Conservation (phyloP, 2,329 filamentous ascomycete genomes). For the Didymosphaeria variabile region DNA sequence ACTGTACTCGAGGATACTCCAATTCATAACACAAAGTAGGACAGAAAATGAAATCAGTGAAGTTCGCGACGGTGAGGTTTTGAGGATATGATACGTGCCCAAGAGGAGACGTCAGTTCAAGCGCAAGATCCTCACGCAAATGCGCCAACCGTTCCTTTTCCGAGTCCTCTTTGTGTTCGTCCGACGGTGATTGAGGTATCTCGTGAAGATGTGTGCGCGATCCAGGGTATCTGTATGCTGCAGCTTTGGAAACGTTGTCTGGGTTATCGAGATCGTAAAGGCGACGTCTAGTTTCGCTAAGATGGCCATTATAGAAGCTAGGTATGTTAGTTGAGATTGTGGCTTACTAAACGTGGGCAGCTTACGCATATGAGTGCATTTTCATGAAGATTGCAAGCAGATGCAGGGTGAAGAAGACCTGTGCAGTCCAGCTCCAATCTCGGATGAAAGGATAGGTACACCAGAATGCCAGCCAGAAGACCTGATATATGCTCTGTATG, state of each 20-base stretch:
- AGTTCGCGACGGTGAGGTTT: slow-evolving; percentile 86
- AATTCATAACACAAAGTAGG: slow-evolving; percentile 98
- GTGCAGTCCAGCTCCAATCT: slow-evolving; percentile 95
- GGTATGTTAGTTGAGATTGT: slow-evolving; percentile 12
- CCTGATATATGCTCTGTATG: slow-evolving; percentile 84
- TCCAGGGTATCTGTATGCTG: slow-evolving; percentile 77
- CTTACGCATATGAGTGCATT: slow-evolving; percentile 88
- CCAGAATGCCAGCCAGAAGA: slow-evolving; percentile 82
- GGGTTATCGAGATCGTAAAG: slow-evolving; percentile 82
- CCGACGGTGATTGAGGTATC: slow-evolving; percentile 55
- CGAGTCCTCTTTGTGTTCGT: slow-evolving; percentile 55
- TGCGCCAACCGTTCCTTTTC: slow-evolving; percentile 61
- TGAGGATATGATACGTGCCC: slow-evolving; percentile 89
- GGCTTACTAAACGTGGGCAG: not conserved
- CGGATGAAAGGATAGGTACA: slow-evolving; percentile 81
- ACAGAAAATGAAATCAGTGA: slow-evolving; percentile 85
- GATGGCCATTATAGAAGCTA: slow-evolving; percentile 92
- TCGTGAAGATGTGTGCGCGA: slow-evolving; percentile 61
- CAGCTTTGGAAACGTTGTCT: slow-evolving; percentile 71
- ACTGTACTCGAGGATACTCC: slow-evolving; percentile 84
- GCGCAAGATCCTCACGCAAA: slow-evolving; percentile 85
- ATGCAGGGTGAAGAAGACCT: slow-evolving; percentile 93
- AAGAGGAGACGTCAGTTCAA: slow-evolving; percentile 89
- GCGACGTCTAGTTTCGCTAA: slow-evolving; percentile 85
- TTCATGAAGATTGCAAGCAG: slow-evolving; percentile 96